phyloP scores from a whole-genome alignment of 208 protist species.

The Giardia duodenalis region DNA sequence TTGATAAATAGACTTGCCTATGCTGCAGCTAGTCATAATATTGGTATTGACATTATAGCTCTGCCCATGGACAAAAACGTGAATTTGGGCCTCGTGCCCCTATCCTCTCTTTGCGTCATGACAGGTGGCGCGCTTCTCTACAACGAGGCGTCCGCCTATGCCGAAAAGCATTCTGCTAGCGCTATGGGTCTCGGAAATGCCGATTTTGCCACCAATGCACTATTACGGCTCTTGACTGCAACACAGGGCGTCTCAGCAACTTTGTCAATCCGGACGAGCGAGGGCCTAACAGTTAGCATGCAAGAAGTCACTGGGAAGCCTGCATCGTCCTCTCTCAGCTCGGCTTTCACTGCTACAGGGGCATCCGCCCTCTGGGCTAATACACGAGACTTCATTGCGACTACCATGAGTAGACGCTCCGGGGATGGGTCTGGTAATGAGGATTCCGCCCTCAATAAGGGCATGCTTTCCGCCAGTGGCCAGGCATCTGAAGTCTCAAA shows the following conservation, averaged over 20 bases:
- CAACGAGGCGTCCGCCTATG: not conserved
- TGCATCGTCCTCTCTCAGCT: not conserved
- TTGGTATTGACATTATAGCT: not conserved
- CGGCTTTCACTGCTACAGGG: not conserved
- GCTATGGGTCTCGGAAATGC: not conserved
- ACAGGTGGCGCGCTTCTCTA: not conserved
- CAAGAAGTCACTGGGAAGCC: not conserved
- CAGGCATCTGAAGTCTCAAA: too few species aligned
- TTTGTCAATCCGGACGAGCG: not conserved
- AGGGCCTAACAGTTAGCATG: not conserved
- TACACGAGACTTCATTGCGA: not conserved
- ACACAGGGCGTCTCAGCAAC: not conserved
- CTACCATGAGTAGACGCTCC: not conserved
- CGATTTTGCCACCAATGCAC: not conserved
- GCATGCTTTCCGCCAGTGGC: too few species aligned
- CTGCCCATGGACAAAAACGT: not conserved
- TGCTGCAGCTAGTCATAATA: not conserved
- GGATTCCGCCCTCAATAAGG: too few species aligned
- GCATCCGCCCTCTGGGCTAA: not conserved
- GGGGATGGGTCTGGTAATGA: too few species aligned
- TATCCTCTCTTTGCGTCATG: not conserved
- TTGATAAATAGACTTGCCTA: not conserved
- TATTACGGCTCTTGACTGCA: not conserved
- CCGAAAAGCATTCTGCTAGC: too few species aligned
- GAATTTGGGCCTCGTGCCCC: not conserved